Base-by-base conservation (phyloP, 2,329 filamentous ascomycete species). In the Mycogone perniciosa region DNA sequence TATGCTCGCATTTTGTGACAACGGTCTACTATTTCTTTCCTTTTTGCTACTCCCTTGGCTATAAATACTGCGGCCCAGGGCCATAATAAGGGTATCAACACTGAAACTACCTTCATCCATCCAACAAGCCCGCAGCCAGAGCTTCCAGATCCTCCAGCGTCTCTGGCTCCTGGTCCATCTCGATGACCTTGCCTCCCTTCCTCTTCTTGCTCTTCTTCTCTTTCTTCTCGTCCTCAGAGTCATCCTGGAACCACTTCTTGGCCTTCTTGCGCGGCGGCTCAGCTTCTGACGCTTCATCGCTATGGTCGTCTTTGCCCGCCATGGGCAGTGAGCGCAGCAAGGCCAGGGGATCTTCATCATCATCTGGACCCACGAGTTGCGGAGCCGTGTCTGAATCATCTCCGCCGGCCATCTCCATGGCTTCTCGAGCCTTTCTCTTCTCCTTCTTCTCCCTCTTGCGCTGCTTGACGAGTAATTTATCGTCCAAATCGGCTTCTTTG, bases 231-330 rank as follows among this genome's bases (percentile, higher is more conserved):
- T 68, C 69, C 64, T 88, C 88, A 2, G 77, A 79, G 53, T 84
- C 83, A 53, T 84, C 79, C 66, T 89, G 76, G 71, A 89, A 89
- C 85, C 85, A 89, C 69, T 89, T 89, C 80, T 86, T 89, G 53
- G 78, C 73, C 67, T 80, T 84, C 76, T 71, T 70, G 61, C 67
- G 71, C 13, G 76, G 75, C 44, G 72, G 72, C 65, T 67, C 57
- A 69, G 68, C 48, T 66, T 74, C 73, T 1, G 69, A 67, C 7
- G 6, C 10, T 11, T 63, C 61, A 11, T 66, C 66, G 11, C 8
- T 38, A 5, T 45, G 62, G 4, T 55, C 55, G 7, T 55, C 62
- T 9, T 64, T 64, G 1, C 70, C 73, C 2, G 71, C 71, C 31
- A 77, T 64, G 2, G 82, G 82, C 55, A 85, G 62, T 33, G 79